phyloP scores from a whole-genome alignment of 1,284 basidiomycete species.

The Naganishia sp. region DNA sequence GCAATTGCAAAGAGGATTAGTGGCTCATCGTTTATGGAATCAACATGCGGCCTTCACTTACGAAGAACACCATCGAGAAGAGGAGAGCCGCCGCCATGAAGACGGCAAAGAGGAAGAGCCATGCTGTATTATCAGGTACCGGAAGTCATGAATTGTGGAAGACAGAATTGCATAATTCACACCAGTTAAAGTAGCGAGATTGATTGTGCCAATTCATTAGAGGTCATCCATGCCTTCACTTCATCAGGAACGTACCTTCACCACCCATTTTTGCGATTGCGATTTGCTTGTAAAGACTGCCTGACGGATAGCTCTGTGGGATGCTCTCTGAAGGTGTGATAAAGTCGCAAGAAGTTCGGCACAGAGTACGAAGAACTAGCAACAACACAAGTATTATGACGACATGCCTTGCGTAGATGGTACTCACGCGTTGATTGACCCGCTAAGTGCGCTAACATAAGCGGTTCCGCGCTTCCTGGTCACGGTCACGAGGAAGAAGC shows the following conservation, averaged over 20 bases:
- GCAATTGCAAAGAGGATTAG: constrained; percentile 28
- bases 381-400: background rate
- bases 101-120: constrained; percentile 92
- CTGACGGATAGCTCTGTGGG: background rate
- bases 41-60: constrained; percentile 57
- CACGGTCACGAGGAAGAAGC: too few species aligned
- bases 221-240: background rate
- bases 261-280: constrained; percentile 26
- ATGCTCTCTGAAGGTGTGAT: background rate
- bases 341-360: too few species aligned
- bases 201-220: background rate
- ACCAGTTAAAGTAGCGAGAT: background rate
- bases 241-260: constrained; percentile 20
- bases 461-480: background rate
- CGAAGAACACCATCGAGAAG: constrained; percentile 98
- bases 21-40: background rate
- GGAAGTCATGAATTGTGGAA: background rate
- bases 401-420: background rate
- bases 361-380: too few species aligned
- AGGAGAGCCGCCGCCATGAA: constrained; percentile 87
- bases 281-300: too few species aligned
- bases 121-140: constrained; percentile 61
- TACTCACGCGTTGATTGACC: too few species aligned
- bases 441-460: too few species aligned
- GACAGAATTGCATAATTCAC: background rate